Evolutionary conservation across 2,329 filamentous ascomycete species (phyloP).

Genomic region (Chaetothyriales sp.): DNA sequence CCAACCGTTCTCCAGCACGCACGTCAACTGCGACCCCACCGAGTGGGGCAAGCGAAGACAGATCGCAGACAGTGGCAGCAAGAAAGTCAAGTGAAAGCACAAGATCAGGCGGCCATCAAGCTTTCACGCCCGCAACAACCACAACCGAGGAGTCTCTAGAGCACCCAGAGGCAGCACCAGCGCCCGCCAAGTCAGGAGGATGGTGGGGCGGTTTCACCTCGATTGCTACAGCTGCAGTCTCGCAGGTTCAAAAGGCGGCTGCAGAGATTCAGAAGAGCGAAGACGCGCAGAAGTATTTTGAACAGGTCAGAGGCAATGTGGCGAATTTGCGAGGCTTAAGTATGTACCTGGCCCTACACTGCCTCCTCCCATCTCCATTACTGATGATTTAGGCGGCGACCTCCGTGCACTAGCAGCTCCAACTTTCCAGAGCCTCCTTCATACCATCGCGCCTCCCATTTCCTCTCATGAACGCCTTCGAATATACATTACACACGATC

Average conservation of each 20-base stretch:
- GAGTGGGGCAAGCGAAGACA: constrained; percentile 53
- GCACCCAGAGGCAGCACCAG: constrained; percentile 40
- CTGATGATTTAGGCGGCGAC: constrained; percentile 55
- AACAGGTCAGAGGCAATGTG: constrained; percentile 83
- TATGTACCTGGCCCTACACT: constrained; percentile 30
- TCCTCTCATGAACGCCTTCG: constrained; percentile 91
- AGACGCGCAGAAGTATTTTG: constrained; percentile 90
- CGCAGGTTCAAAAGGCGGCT: constrained; percentile 82
- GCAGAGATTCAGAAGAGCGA: constrained; percentile 94
- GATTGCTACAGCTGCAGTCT: constrained; percentile 59
- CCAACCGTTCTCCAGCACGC: constrained; percentile 40
- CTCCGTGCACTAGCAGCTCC: constrained; percentile 75
- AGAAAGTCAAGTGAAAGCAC: constrained; percentile 68
- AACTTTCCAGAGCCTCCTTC: constrained; percentile 86
- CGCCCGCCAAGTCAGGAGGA: constrained; percentile 46
- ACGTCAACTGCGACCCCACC: constrained; percentile 36
- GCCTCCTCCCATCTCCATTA: background rate
- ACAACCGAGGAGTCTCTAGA: constrained; percentile 37
- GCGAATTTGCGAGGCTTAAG: constrained; percentile 62
- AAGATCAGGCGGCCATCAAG: constrained; percentile 51
- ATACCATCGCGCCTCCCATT: constrained; percentile 91
- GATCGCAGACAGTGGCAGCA: constrained; percentile 28
- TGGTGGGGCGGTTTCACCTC: constrained; percentile 84
- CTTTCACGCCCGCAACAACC: constrained; percentile 55
- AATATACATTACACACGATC: constrained; percentile 94